phyloP scores from a whole-genome alignment of 1,139 yeast species.

The Saccharomyces pastorianus region DNA sequence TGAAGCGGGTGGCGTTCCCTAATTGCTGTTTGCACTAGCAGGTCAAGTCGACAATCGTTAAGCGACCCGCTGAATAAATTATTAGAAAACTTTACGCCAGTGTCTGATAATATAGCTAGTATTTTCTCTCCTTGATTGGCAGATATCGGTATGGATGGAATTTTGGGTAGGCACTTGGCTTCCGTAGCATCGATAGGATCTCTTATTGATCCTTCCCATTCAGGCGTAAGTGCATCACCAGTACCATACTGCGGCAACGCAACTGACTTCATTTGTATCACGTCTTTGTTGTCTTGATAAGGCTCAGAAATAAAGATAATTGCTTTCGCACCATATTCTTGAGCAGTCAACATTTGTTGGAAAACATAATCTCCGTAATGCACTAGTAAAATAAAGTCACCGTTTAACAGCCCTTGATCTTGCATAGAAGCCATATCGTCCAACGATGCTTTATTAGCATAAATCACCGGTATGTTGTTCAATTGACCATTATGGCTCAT shows the following conservation, averaged over 20 bases:
- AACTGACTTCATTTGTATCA: constrained; percentile 57
- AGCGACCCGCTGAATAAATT: constrained; percentile 33
- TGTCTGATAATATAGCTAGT: constrained; percentile 35
- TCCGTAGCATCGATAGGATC: constrained; percentile 33
- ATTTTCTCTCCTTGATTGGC: constrained; percentile 56
- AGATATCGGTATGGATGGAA: constrained; percentile 73
- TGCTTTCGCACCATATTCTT: constrained; percentile 46
- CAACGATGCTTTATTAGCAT: constrained; percentile 57
- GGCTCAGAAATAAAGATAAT: constrained; percentile 39
- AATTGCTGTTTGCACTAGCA: constrained; percentile 41
- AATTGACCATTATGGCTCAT: constrained; percentile 54
- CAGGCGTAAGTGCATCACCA: constrained; percentile 75
- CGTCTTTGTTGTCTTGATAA: constrained; percentile 31
- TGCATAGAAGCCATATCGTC: constrained; percentile 47
- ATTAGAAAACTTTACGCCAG: constrained; percentile 34
- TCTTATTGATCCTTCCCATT: constrained; percentile 48
- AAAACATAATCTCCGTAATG: constrained; percentile 52
- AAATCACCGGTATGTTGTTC: constrained; percentile 42
- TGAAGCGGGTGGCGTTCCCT: constrained; percentile 59
- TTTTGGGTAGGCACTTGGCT: constrained; percentile 50
- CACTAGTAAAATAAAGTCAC: constrained; percentile 49
- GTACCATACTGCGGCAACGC: constrained; percentile 58
- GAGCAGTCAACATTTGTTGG: constrained; percentile 46
- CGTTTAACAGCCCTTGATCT: constrained; percentile 31
- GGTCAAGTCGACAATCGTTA: constrained; percentile 30